Evolutionary conservation across 208 protist species (phyloP).

Genomic region (Vickermania ingenoplastis): DNA sequence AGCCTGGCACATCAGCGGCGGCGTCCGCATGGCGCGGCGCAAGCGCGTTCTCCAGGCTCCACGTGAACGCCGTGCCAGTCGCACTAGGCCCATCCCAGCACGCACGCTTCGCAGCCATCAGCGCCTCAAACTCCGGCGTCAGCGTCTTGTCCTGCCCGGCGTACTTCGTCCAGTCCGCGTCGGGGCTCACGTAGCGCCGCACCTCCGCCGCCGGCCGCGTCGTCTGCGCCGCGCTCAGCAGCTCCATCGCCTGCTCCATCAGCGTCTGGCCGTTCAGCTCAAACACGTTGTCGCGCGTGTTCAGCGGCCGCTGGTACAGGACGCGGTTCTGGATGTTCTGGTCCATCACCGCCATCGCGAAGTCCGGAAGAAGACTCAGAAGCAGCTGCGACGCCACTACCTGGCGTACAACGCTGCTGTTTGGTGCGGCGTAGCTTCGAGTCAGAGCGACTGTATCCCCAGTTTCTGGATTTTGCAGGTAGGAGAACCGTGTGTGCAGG

Average conservation of each 20-base stretch:
- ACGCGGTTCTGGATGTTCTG: background rate
- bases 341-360: background rate
- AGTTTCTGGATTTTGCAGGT: background rate
- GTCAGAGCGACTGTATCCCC: background rate
- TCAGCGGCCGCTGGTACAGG: background rate
- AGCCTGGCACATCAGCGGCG: too few species aligned
- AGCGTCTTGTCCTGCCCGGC: background rate
- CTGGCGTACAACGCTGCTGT: background rate
- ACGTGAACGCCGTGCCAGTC: too few species aligned
- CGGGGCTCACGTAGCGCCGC: background rate
- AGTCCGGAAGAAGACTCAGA: background rate
- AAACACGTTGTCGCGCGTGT: background rate
- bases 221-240: background rate
- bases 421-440: background rate
- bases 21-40: too few species aligned
- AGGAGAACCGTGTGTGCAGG: background rate
- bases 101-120: too few species aligned
- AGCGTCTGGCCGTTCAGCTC: background rate
- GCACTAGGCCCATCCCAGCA: too few species aligned
- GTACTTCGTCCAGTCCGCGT: background rate
- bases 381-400: background rate
- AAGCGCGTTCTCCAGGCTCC: too few species aligned
- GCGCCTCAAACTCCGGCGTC: background rate
- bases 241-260: background rate
- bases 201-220: background rate